Percentiles rank a stretch among this genome's conserved stretches.
phyloP scores from a whole-genome alignment of 2,329 filamentous ascomycete species.

The Aspergillus hiratsukae region DNA sequence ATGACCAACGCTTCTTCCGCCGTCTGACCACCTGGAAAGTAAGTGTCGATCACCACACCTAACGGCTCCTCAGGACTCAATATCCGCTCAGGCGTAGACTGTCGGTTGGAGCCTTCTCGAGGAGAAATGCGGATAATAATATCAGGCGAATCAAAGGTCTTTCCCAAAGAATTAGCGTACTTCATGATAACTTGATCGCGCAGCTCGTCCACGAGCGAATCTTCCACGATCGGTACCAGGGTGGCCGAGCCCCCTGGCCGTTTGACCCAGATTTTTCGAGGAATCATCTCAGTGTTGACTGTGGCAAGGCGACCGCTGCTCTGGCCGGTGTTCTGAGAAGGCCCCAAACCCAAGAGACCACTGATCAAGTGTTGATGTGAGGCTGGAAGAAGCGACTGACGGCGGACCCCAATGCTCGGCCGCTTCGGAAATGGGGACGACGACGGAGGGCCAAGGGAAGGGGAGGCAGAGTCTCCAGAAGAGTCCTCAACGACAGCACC shows the following conservation, averaged over 20 bases:
- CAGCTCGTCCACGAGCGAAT: conserved; percentile 90
- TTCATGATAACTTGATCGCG: conserved; percentile 88
- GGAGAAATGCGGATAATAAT: conserved; percentile 72
- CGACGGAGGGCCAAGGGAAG: conserved; percentile 5
- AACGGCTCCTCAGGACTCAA: conserved; percentile 86
- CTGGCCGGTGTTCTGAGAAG: conserved; percentile 18
- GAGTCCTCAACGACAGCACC: conserved; percentile 26
- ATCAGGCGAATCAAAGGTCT: conserved; percentile 85
- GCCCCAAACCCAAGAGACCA: conserved; percentile 28
- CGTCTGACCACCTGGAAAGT: conserved; percentile 80
- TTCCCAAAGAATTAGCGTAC: conserved; percentile 88
- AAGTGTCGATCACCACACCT: conserved; percentile 69
- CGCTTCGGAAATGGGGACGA: conserved; percentile 23
- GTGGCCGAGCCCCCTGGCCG: conserved; percentile 81
- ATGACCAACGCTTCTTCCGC: conserved; percentile 89
- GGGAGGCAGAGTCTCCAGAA: conserved; percentile 10
- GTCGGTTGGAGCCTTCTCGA: conserved; percentile 52
- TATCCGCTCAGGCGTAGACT: conserved; percentile 56
- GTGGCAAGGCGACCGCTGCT: conserved; percentile 15
- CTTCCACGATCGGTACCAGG: conserved; percentile 75
- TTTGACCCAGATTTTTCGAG: conserved; percentile 89
- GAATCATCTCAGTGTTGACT: conserved; percentile 31
- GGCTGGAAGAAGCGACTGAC: conserved; percentile 38
- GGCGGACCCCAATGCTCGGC: conserved; percentile 31
- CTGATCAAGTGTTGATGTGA: conserved; percentile 37